A percentile compares a stretch with the other conserved stretches of the same genome.
Conservation (phyloP, 2,329 filamentous ascomycete species). For the Ambrosiella xylebori region DNA sequence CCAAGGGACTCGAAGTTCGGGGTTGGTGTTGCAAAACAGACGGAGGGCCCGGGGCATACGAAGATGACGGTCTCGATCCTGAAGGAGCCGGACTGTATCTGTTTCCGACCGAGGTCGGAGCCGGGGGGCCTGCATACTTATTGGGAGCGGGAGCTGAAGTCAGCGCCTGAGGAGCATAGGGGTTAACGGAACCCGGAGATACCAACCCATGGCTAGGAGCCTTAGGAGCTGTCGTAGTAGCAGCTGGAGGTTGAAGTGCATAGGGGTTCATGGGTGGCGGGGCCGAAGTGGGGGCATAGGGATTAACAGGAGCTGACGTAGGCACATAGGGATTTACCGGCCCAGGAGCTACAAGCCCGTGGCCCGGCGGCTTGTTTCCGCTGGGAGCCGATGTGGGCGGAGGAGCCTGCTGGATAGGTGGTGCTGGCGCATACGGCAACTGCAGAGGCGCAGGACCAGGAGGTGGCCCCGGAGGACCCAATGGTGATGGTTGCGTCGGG, state of each 20-base stretch:
- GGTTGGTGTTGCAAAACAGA: conserved; percentile 40
- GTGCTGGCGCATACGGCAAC: neutral
- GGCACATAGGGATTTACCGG: conserved; percentile 35
- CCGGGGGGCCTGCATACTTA: conserved; percentile 15
- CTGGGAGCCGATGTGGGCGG: neutral
- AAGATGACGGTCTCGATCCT: conserved; percentile 24
- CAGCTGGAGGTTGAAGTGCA: conserved; percentile 13
- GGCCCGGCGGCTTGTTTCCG: conserved; percentile 10
- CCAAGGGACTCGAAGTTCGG: conserved; percentile 47
- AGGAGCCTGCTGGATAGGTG: neutral
- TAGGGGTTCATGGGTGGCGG: conserved; percentile 20
- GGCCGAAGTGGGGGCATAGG: conserved; percentile 15
- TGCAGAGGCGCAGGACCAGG: conserved; percentile 6
- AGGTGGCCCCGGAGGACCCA: conserved; percentile 15
- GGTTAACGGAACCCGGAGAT: conserved; percentile 32
- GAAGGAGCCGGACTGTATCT: conserved; percentile 36
- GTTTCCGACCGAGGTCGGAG: conserved; percentile 23
- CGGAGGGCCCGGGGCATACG: conserved; percentile 25
- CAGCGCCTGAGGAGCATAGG: conserved; percentile 20
- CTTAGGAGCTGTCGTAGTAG: neutral
- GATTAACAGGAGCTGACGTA: neutral
- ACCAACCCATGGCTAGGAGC: conserved; percentile 24
- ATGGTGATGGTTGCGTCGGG: conserved; percentile 15
- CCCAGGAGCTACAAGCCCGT: conserved; percentile 34
- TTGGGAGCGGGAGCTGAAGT: conserved; percentile 40